phyloP scores from a whole-genome alignment of 164 flowering plant genomes.

The Magnolia officinalis region DNA sequence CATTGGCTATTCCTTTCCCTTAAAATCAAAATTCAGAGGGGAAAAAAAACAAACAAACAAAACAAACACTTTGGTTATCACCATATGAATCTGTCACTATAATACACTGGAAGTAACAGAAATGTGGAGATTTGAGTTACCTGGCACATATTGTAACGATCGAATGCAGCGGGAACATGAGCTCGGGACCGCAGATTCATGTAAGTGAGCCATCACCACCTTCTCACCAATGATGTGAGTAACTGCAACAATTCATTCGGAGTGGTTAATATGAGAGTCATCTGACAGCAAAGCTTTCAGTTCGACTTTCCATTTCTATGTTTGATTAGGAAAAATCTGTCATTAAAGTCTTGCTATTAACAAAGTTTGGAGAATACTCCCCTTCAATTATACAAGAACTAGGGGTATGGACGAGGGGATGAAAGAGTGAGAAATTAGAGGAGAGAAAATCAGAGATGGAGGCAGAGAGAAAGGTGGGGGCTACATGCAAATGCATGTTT shows the following conservation, averaged over 20 bases:
- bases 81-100: background rate
- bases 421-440: no score
- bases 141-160: background rate
- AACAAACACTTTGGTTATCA: background rate
- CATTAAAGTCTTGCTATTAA: background rate
- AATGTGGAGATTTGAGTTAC: background rate
- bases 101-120: background rate
- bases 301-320: background rate
- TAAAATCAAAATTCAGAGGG: background rate
- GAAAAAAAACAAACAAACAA: background rate
- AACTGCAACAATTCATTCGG: conserved; percentile 42
- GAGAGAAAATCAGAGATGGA: no score
- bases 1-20: no score
- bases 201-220: conserved; percentile 51
- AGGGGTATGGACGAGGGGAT: no score
- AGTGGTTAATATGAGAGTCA: background rate
- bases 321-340: background rate
- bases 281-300: background rate
- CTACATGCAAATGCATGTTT: no score
- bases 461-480: no score
- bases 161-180: background rate
- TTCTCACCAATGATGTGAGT: conserved; percentile 74
- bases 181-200: background rate
- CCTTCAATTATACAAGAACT: no score
- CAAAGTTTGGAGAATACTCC: no score